phyloP scores from a whole-genome alignment of 1,284 basidiomycete genomes.

The Schizophyllum commune region DNA sequence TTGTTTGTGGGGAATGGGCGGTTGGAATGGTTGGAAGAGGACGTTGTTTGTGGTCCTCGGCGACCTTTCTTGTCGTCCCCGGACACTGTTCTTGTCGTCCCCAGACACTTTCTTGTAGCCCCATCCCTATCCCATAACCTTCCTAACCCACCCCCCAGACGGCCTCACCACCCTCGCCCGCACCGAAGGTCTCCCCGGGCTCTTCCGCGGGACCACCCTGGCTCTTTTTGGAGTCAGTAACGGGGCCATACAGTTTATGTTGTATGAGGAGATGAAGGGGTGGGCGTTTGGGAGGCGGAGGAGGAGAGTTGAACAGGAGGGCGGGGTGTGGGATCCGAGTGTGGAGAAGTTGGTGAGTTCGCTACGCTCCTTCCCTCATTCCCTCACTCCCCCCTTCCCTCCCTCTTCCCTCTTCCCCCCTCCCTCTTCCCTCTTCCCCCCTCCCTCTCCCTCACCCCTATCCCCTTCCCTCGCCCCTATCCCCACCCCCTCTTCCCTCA shows the following conservation, averaged over 20 bases:
- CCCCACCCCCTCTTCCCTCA: neutral
- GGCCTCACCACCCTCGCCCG: constrained; percentile 65
- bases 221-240: constrained; percentile 93
- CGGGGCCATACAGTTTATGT: constrained; percentile 94
- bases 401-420: too few relatives aligned
- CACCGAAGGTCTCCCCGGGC: constrained; percentile 73
- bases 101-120: too few relatives aligned
- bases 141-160: constrained; percentile 39
- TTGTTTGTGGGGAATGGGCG: too few relatives aligned
- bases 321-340: constrained; percentile 57
- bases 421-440: neutral
- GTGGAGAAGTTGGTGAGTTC: constrained; percentile 77
- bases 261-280: constrained; percentile 93
- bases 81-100: too few relatives aligned
- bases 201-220: constrained; percentile 85
- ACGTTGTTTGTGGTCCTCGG: too few relatives aligned
- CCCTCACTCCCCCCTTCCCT: too few relatives aligned
- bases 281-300: constrained; percentile 79
- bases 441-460: neutral
- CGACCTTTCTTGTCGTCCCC: too few relatives aligned
- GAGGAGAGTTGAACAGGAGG: constrained; percentile 48
- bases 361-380: too few relatives aligned
- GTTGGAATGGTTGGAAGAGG: too few relatives aligned
- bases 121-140: too few relatives aligned
- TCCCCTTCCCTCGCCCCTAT: constrained; percentile 1